phyloP scores from a whole-genome alignment of 345 rosid species.

The Carallia brachiata region DNA sequence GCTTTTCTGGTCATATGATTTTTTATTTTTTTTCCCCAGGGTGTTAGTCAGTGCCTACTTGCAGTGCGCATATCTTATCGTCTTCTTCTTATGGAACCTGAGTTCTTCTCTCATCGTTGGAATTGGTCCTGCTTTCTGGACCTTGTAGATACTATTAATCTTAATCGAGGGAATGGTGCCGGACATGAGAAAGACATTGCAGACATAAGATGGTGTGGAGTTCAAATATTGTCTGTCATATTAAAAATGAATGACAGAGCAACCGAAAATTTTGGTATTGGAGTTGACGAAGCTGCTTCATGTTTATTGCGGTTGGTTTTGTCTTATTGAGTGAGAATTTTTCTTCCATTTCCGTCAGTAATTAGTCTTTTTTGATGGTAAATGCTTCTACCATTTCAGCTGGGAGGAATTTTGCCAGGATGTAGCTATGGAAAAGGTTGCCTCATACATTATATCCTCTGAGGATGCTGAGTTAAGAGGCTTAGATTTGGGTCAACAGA shows the following conservation, averaged over 20 bases:
- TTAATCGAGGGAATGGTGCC: slow-evolving; percentile 15
- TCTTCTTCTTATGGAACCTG: slow-evolving; percentile 51
- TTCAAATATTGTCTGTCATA: slow-evolving; percentile 49
- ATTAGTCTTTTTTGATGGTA: not conserved
- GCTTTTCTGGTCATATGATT: not conserved
- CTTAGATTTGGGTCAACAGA: slow-evolving; percentile 31
- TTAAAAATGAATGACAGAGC: slow-evolving; percentile 55
- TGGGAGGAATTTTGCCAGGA: slow-evolving; percentile 88
- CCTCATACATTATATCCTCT: slow-evolving; percentile 46
- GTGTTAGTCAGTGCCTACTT: slow-evolving; percentile 34
- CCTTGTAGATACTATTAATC: slow-evolving; percentile 33
- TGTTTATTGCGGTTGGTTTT: slow-evolving; percentile 71
- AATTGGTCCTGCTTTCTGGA: slow-evolving; percentile 90
- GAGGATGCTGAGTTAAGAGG: slow-evolving; percentile 26
- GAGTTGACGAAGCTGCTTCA: slow-evolving; percentile 51
- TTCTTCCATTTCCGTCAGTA: too few species aligned
- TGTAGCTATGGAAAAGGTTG: slow-evolving; percentile 70
- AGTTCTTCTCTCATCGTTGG: slow-evolving; percentile 71
- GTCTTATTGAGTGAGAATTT: too few species aligned
- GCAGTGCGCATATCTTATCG: slow-evolving; percentile 65
- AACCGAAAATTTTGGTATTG: slow-evolving; percentile 41
- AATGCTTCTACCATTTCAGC: slow-evolving; percentile 38
- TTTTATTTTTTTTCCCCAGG: slow-evolving; percentile 41
- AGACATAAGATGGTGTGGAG: slow-evolving; percentile 70
- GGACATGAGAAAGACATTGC: slow-evolving; percentile 33